Evolutionary conservation across 345 rosid genomes (phyloP).

Genomic region (Iberis pinnata): DNA sequence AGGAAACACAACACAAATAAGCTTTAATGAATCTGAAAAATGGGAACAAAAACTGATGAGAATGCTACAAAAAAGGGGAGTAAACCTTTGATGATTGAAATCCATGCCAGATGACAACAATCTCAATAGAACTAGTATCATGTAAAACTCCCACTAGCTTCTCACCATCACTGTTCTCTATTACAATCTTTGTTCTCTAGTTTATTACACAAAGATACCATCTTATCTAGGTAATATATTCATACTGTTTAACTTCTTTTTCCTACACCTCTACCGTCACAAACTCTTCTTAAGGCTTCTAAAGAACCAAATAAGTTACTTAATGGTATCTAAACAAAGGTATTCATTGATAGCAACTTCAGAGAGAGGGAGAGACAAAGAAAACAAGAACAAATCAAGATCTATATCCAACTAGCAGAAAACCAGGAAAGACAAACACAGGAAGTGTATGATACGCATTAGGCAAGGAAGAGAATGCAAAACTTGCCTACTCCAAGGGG

Average conservation of each 20-base stretch:
- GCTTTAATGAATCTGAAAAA: too few relatives aligned
- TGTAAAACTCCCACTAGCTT: slow-evolving; percentile 73
- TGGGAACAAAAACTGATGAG: background rate
- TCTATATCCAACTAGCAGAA: background rate
- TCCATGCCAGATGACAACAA: slow-evolving; percentile 82
- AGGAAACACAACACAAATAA: too few relatives aligned
- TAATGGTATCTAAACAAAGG: background rate
- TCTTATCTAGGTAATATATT: too few relatives aligned
- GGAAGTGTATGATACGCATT: background rate
- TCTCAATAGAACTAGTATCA: slow-evolving; percentile 65
- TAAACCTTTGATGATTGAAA: slow-evolving; percentile 68
- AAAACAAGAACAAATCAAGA: slow-evolving; percentile 5
- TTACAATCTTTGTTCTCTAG: too few relatives aligned
- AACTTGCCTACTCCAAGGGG: slow-evolving; percentile 97
- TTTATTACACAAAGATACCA: too few relatives aligned
- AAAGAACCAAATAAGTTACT: background rate
- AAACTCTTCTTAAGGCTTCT: too few relatives aligned
- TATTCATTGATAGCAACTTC: slow-evolving; percentile 44
- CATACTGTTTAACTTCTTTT: too few relatives aligned
- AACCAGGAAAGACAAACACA: background rate
- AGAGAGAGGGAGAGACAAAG: slow-evolving; percentile 3
- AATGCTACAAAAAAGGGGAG: background rate
- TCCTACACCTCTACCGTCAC: too few relatives aligned
- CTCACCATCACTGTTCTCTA: slow-evolving; percentile 58
- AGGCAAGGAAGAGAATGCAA: slow-evolving; percentile 16